Evolutionary conservation across 2,329 filamentous ascomycete genomes (phyloP).

Genomic region (Hymenoscyphus albidus): DNA sequence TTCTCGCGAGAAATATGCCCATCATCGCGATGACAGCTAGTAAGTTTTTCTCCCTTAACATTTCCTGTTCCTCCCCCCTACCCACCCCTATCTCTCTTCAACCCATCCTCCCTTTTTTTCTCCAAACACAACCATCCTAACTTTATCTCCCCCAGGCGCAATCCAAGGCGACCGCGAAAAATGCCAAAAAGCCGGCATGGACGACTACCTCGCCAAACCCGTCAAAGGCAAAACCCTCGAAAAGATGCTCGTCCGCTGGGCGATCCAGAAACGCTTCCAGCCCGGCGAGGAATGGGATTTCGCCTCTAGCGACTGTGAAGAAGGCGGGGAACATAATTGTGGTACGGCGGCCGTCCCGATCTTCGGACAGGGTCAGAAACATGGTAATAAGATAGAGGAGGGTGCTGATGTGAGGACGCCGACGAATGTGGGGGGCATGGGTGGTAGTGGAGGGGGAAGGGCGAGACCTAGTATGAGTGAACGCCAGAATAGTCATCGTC

Average conservation of each 20-base stretch:
- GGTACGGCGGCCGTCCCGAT: conserved; percentile 21
- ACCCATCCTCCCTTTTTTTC: not conserved
- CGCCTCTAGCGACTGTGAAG: conserved; percentile 26
- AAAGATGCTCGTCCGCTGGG: conserved; percentile 69
- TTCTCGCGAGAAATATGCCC: conserved; percentile 57
- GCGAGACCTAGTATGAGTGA: conserved; percentile 22
- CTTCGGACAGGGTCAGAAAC: conserved; percentile 19
- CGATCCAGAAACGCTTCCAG: conserved; percentile 39
- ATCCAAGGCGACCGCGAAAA: conserved; percentile 75
- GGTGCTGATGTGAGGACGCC: not conserved
- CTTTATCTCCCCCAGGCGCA: conserved; percentile 44
- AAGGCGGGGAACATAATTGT: conserved; percentile 26
- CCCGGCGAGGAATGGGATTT: conserved; percentile 13
- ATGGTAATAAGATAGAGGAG: conserved; percentile 9
- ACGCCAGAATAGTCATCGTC: conserved; percentile 22
- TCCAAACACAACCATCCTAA: not conserved
- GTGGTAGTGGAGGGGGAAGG: no score
- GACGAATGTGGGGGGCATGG: not conserved
- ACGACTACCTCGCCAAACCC: conserved; percentile 71
- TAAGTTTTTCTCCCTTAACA: not conserved
- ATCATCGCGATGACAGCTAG: conserved; percentile 76
- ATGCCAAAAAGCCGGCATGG: conserved; percentile 70
- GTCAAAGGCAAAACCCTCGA: conserved; percentile 66
- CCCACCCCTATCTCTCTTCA: not conserved
- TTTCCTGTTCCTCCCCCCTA: not conserved